phyloP scores from a whole-genome alignment of 2,329 filamentous ascomycete species.

The Aureobasidium sp. region DNA sequence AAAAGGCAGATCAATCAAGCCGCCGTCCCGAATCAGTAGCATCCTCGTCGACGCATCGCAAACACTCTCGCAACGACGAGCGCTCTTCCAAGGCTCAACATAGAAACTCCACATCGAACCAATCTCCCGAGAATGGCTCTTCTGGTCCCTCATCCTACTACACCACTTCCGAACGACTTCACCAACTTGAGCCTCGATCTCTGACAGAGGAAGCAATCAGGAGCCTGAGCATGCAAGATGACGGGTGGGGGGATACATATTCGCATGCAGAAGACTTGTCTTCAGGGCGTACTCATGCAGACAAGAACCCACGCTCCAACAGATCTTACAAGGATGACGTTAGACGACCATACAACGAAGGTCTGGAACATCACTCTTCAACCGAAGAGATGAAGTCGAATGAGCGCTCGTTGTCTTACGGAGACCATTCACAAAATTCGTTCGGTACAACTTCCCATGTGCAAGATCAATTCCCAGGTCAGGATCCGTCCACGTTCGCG shows the following conservation, averaged over 20 bases:
- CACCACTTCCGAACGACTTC: conserved; percentile 27
- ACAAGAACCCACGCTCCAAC: not conserved
- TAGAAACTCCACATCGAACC: conserved; percentile 23
- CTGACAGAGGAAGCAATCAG: conserved; percentile 31
- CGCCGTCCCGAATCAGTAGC: conserved; percentile 30
- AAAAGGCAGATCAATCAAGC: conserved; percentile 26
- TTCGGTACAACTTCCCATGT: conserved; percentile 23
- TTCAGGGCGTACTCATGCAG: not conserved
- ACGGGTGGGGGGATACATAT: conserved; percentile 24
- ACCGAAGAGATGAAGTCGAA: not conserved
- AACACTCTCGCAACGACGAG: conserved; percentile 24
- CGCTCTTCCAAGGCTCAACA: conserved; percentile 17
- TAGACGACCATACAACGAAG: not conserved
- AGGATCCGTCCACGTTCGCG: conserved; percentile 42
- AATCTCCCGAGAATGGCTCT: conserved; percentile 19
- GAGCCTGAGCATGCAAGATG: conserved; percentile 26
- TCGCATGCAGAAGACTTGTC: not conserved
- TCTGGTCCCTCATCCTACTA: conserved; percentile 33
- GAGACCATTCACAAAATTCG: not conserved
- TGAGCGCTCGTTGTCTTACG: not conserved
- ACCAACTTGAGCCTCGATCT: conserved; percentile 18
- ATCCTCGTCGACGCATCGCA: conserved; percentile 30
- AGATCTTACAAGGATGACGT: not conserved
- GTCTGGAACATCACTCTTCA: not conserved
- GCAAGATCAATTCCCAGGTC: conserved; percentile 51